A percentile compares a stretch with the other conserved stretches of the same genome.
These are phyloP conservation scores for Volvariella volvacea DNA, from an alignment of 1,284 basidiomycete genomes.

Conservation along the genomic window DNA sequence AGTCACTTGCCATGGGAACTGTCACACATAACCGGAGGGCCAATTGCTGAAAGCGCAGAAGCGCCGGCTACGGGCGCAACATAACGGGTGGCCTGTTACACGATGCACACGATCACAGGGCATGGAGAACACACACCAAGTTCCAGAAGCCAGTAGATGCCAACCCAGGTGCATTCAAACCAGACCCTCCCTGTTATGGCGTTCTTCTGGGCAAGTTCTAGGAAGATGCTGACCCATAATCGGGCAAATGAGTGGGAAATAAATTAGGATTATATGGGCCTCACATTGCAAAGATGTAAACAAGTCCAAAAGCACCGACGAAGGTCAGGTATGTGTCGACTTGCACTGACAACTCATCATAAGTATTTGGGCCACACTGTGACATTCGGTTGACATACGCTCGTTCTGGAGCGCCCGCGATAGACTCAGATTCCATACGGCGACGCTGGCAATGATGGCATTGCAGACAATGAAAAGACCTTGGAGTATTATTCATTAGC, in stretches of 20 bases:
- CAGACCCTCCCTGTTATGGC: conserved; percentile 55
- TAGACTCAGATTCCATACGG: conserved; percentile 64
- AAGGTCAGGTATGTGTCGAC: conserved; percentile 59
- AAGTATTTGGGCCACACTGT: not conserved
- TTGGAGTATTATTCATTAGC: conserved; percentile 18
- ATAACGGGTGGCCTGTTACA: not conserved
- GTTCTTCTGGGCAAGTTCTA: conserved; percentile 48
- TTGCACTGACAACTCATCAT: conserved; percentile 25
- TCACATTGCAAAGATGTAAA: conserved; percentile 55
- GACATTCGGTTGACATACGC: conserved; percentile 25
- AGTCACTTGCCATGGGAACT: not conserved
- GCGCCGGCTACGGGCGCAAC: conserved; percentile 18
- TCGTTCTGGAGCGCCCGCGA: conserved; percentile 24
- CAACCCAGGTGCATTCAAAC: conserved; percentile 64
- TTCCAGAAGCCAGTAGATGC: conserved; percentile 50
- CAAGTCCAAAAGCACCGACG: conserved; percentile 51
- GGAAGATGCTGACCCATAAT: conserved; percentile 40
- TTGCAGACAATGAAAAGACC: conserved; percentile 58
- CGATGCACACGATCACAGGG: not conserved
- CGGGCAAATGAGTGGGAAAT: conserved; percentile 2
- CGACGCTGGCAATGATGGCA: conserved; percentile 57
- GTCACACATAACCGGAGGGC: not conserved
- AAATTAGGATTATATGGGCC: conserved; percentile 17
- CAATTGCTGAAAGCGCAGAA: conserved; percentile 15
- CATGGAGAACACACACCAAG: conserved; percentile 45